Evolutionary conservation across 148 eudicot genomes (phyloP).

Genomic region (Vaccinium darrowii): DNA sequence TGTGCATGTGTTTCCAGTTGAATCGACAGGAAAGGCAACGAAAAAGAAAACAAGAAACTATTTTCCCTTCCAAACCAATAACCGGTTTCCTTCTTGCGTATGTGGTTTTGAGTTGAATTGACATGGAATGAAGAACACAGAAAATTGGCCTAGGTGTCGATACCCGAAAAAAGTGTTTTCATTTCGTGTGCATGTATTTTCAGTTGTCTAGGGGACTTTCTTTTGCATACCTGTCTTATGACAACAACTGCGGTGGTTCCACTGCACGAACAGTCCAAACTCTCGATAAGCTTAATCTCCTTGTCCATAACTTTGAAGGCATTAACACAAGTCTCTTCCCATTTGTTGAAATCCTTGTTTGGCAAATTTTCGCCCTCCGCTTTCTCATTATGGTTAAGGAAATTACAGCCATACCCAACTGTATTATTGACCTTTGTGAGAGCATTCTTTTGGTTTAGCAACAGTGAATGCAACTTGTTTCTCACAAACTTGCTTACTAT

Average conservation of each 20-base stretch:
- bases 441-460: constrained; percentile 44
- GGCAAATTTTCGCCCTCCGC: constrained; percentile 15
- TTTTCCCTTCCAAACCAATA: background rate
- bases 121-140: background rate
- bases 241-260: constrained; percentile 78
- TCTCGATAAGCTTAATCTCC: constrained; percentile 55
- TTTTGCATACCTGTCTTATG: constrained; percentile 53
- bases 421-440: constrained; percentile 18
- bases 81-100: background rate
- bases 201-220: background rate
- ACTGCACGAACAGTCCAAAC: constrained; percentile 64
- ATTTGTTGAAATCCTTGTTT: constrained; percentile 28
- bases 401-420: background rate
- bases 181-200: background rate
- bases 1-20: background rate
- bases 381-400: constrained; percentile 17
- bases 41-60: background rate
- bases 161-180: background rate
- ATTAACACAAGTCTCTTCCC: constrained; percentile 52
- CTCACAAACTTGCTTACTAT: constrained; percentile 66
- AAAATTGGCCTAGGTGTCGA: background rate
- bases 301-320: constrained; percentile 76
- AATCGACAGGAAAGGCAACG: too few species aligned
- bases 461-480: constrained; percentile 52
- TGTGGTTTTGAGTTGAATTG: background rate